Percentiles rank a stretch among this genome's conserved stretches.
Evolutionary conservation across 2,329 filamentous ascomycete species (phyloP).

Genomic region (Diplocarpon mali): DNA sequence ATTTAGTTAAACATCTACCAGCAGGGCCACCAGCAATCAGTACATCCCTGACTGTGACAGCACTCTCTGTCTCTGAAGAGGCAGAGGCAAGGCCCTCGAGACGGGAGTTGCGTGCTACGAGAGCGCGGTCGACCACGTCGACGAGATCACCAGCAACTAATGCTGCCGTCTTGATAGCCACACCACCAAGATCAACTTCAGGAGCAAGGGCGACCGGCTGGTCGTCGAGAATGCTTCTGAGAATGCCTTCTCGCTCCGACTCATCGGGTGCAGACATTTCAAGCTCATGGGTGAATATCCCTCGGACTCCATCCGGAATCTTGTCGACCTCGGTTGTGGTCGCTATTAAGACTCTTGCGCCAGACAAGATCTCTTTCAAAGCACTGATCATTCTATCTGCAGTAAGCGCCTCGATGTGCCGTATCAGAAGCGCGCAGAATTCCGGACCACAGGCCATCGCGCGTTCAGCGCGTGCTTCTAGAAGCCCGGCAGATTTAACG

Average conservation of each 20-base stretch:
- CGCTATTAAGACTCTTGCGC: constrained; percentile 73
- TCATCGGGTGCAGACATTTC: constrained; percentile 92
- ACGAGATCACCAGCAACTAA: constrained; percentile 89
- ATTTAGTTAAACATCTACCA: constrained; percentile 65
- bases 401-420: constrained; percentile 81
- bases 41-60: constrained; percentile 67
- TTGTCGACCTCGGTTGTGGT: constrained; percentile 95
- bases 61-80: constrained; percentile 30
- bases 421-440: constrained; percentile 73
- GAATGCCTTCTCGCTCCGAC: constrained; percentile 77
- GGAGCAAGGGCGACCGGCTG: constrained; percentile 66
- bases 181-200: constrained; percentile 70
- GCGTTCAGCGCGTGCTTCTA: constrained; percentile 78
- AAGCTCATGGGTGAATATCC: constrained; percentile 88
- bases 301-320: constrained; percentile 78
- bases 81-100: constrained; percentile 59
- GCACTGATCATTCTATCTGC: constrained; percentile 83
- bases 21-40: constrained; percentile 75
- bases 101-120: constrained; percentile 64
- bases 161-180: constrained; percentile 91
- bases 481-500: constrained; percentile 84
- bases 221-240: constrained; percentile 67
- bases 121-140: constrained; percentile 84
- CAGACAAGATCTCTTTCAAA: constrained; percentile 72
- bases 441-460: constrained; percentile 80